These are phyloP conservation scores for Penicillium sp. DNA, from an alignment of 2,329 filamentous ascomycete genomes.

Conservation along the genomic window DNA sequence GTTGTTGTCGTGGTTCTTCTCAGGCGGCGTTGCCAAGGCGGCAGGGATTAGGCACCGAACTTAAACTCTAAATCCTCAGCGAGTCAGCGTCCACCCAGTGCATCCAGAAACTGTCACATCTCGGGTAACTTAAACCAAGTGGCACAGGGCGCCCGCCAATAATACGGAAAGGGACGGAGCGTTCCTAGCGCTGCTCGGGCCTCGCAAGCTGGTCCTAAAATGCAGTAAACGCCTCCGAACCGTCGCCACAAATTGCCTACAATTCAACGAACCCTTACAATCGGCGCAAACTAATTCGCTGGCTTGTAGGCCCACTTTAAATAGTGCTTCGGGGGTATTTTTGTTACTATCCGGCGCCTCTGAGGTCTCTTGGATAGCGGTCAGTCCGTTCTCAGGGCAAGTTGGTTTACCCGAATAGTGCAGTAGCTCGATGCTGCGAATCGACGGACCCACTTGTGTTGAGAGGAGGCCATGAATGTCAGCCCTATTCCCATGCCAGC, in stretches of 20 bases:
- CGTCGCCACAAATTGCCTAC: conserved; percentile 5
- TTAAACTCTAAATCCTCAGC: background rate
- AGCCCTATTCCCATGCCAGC: background rate
- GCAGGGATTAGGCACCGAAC: background rate
- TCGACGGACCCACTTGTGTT: background rate
- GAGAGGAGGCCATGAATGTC: background rate
- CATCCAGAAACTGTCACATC: background rate
- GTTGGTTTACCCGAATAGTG: conserved; percentile 6
- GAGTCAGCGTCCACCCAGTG: background rate
- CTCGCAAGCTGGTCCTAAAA: conserved; percentile 5
- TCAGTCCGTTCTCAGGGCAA: background rate
- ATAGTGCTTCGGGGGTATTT: background rate
- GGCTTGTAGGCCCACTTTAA: background rate
- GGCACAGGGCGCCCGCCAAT: too few relatives aligned
- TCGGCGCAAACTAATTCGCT: background rate
- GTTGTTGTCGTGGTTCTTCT: background rate
- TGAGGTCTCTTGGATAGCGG: background rate
- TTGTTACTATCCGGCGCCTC: conserved; percentile 1
- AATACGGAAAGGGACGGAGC: too few relatives aligned
- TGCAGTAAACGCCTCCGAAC: background rate
- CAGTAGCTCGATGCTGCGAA: background rate
- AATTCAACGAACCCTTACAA: background rate
- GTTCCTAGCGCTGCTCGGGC: background rate
- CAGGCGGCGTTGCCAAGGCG: conserved; percentile 1
- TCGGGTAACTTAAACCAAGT: background rate